Evolutionary conservation across 768 basidiomycete genomes (phyloP).

Genomic region (Cystofilobasidium macerans): DNA sequence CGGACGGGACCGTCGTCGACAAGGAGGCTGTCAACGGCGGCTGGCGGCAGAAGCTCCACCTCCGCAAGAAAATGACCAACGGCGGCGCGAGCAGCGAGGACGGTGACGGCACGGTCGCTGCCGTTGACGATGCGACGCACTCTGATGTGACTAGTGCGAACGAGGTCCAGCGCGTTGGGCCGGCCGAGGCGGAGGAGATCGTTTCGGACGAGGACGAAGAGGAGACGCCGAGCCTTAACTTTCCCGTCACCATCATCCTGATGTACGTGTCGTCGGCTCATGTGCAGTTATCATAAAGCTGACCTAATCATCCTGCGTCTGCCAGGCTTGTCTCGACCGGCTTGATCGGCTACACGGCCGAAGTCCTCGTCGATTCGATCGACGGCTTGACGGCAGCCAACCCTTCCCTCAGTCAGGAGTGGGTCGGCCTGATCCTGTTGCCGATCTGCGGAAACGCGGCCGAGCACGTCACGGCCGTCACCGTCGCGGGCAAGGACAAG

Average conservation of each 20-base stretch:
- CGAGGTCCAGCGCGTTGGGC: too few species aligned
- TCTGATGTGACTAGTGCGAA: too few species aligned
- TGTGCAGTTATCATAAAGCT: too few species aligned
- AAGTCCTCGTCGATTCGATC: conserved; percentile 21
- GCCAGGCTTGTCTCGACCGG: conserved; percentile 75
- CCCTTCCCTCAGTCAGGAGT: conserved; percentile 57
- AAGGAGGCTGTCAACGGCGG: not conserved
- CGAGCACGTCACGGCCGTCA: conserved; percentile 34
- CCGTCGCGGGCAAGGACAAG: conserved; percentile 27
- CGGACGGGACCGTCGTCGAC: not conserved
- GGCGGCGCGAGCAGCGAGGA: not conserved
- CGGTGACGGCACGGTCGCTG: too few species aligned
- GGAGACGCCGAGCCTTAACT: conserved; percentile 15
- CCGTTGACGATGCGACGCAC: too few species aligned
- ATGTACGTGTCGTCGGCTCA: too few species aligned
- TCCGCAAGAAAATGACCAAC: not conserved
- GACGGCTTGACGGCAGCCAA: conserved; percentile 33
- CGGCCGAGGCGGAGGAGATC: not conserved
- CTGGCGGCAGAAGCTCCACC: conserved; percentile 1
- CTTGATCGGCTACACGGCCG: conserved; percentile 44
- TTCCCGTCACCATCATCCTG: not conserved
- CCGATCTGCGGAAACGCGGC: conserved; percentile 26
- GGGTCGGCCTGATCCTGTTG: conserved; percentile 49
- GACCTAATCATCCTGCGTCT: not conserved
- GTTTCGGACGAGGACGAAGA: conserved; percentile 10